Evolutionary conservation across 495 filamentous ascomycete species (phyloP).

Genomic region (Hypoxylon rickii): DNA sequence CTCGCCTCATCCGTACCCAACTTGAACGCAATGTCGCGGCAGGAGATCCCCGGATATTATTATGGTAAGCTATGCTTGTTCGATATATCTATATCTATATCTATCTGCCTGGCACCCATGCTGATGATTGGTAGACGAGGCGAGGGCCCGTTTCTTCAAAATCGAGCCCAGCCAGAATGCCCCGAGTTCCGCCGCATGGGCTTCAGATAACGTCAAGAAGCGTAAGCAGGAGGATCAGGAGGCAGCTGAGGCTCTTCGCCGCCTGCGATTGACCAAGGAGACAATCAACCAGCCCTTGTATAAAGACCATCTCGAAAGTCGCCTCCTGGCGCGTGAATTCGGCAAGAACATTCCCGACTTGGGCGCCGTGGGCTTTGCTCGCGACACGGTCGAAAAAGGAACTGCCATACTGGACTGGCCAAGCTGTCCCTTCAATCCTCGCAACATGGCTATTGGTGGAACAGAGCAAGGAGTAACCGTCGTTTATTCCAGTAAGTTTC

Average conservation of each 20-base stretch:
- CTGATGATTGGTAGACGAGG: constrained; percentile 47
- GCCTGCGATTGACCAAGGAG: constrained; percentile 5
- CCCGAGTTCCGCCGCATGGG: constrained; percentile 41
- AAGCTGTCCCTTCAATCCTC: neutral
- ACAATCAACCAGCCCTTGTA: no score
- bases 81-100: no score
- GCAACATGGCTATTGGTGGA: constrained; percentile 36
- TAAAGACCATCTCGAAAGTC: constrained; percentile 29
- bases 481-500: no score
- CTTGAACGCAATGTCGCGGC: neutral
- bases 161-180: constrained; percentile 46
- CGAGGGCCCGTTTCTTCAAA: constrained; percentile 55
- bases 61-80: constrained; percentile 26
- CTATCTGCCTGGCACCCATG: no score
- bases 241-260: constrained; percentile 4
- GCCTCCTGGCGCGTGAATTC: constrained; percentile 34
- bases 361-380: constrained; percentile 19
- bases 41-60: constrained; percentile 15
- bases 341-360: constrained; percentile 28
- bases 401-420: neutral
- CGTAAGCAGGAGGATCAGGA: constrained; percentile 34
- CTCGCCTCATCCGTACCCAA: neutral
- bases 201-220: constrained; percentile 44
- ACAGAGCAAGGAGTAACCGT: no score
- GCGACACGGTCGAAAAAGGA: constrained; percentile 25